Base-by-base conservation (phyloP, 805 yeast genomes). In the Lachancea dasiensis region DNA sequence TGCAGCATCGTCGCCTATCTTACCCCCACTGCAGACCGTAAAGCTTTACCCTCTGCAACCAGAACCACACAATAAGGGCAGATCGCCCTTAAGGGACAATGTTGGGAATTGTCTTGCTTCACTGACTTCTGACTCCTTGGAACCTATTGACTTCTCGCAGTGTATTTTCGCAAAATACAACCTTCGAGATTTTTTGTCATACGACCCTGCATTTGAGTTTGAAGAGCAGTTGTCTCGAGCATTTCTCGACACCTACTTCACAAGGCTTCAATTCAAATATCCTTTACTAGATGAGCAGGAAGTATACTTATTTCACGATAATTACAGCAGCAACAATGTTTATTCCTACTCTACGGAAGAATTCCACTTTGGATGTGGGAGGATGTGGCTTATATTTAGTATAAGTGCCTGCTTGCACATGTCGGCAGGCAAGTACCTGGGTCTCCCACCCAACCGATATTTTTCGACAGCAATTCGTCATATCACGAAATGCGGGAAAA, bases 381-480 rank as follows among this genome's bases (percentile, higher is more conserved):
- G 80, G 46, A 68, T 73, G 71, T 75, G 75, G 72, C 49, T 76
- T 41, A 65, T 75, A 6, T 73, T 68, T 52, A 67, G 77, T 14
- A 68, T 76, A 10, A 63, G 73, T 35, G 70, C 79, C 1, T 65
- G 73, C 46, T 50, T 75, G 8, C 72, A 71, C 49, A 72, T 68
- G 64, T 66, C 79, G 1, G 72, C 79, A 1, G 80, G 79, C 7
- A 69, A 70, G 41, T 75, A 75, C 50, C 61, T 56, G 38, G 79
- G 79, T 3, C 70, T 77, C 13, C 68, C 69, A 13, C 79, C 83
- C 4, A 67, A 65, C 20, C 56, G 78, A 39, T 73, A 73, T 46
- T 76, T 78, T 50, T 69, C 80, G 14, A 73, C 78, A 7, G 81
- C 83, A 1, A 60, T 78, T 26, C 62, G 82, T 36, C 77, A 75